Conservation (phyloP, 768 basidiomycete species). For the Boletales sp. region DNA sequence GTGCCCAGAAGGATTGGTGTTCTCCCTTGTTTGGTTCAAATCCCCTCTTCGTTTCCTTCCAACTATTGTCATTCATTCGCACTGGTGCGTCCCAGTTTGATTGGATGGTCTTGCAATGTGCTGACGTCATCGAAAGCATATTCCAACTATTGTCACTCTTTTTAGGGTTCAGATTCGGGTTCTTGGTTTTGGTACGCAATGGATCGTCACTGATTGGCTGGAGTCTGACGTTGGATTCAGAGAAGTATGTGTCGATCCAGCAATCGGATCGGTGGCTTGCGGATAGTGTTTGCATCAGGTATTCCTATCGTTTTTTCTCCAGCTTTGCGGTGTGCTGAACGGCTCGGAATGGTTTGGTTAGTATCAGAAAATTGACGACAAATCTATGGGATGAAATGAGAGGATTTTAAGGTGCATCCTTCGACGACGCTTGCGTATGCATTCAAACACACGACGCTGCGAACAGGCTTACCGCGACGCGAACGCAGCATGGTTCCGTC, state of each 20-base stretch:
- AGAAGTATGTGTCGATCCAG: not conserved
- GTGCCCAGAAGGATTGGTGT: constrained; percentile 3
- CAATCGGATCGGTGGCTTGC: not conserved
- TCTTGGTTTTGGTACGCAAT: too few species aligned
- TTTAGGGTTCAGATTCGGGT: not conserved
- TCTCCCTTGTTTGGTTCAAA: constrained; percentile 1
- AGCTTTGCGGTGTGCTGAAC: not conserved
- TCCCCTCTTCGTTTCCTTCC: constrained; percentile 3
- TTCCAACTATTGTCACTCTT: constrained; percentile 19
- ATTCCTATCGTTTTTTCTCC: not conserved
- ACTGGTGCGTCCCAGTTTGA: constrained; percentile 1
- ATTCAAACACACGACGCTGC: too few species aligned
- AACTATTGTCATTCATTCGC: constrained; percentile 17
- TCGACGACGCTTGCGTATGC: too few species aligned
- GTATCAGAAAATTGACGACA: too few species aligned
- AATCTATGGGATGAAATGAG: too few species aligned
- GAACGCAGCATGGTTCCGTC: too few species aligned
- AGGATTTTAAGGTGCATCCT: too few species aligned
- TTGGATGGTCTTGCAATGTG: not conserved
- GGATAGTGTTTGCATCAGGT: not conserved
- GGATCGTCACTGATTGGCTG: too few species aligned
- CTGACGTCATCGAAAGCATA: not conserved
- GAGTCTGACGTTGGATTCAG: not conserved
- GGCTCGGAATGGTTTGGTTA: not conserved
- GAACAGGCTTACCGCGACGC: too few species aligned